phyloP scores from a whole-genome alignment of 2,329 filamentous ascomycete genomes.

The Aspergillus awamori region DNA sequence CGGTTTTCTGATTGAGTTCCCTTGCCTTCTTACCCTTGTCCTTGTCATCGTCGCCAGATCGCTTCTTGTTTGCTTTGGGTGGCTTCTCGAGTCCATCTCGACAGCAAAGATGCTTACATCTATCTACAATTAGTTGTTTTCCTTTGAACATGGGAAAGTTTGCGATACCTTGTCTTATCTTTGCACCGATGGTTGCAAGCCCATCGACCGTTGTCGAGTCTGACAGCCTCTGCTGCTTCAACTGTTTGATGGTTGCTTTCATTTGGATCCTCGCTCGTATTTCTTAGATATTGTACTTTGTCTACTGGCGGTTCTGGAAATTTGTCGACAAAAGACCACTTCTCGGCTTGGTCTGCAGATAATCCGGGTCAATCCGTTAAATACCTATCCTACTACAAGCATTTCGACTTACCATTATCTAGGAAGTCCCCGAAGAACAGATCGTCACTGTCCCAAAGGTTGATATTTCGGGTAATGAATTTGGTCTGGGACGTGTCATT shows the following conservation, averaged over 20 bases:
- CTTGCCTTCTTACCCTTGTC: conserved; percentile 25
- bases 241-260: conserved; percentile 16
- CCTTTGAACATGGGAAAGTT: conserved; percentile 29
- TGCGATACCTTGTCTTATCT: conserved; percentile 52
- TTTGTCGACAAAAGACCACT: conserved; percentile 15
- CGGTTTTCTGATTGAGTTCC: conserved; percentile 32
- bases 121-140: conserved; percentile 20
- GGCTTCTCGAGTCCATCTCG: conserved; percentile 70
- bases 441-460: conserved; percentile 58
- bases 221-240: conserved; percentile 46
- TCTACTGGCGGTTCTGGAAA: background rate
- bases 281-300: background rate
- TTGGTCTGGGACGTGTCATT: conserved; percentile 24
- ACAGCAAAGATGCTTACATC: conserved; percentile 74
- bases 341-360: background rate
- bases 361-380: background rate
- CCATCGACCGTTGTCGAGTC: conserved; percentile 71
- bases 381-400: background rate
- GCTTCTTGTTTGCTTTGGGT: conserved; percentile 45
- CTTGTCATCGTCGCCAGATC: conserved; percentile 13
- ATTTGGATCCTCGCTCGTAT: too few relatives aligned
- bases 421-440: conserved; percentile 59
- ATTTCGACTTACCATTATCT: conserved; percentile 36
- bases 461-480: conserved; percentile 29
- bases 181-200: conserved; percentile 73